phyloP scores from a whole-genome alignment of 441 rosid genomes.

The Iberis amara region DNA sequence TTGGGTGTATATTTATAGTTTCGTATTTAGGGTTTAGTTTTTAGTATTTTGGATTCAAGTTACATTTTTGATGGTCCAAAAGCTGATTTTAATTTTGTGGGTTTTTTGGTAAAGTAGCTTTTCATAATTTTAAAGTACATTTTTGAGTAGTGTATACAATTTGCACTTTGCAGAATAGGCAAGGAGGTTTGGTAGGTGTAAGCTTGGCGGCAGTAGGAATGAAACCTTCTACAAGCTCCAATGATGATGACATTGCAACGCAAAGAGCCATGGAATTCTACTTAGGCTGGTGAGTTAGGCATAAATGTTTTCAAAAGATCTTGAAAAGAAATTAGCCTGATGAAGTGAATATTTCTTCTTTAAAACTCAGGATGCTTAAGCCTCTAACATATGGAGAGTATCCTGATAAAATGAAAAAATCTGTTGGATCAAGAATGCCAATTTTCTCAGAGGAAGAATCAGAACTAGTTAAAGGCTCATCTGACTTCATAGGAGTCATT shows the following conservation, averaged over 20 bases:
- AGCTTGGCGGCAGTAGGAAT: conserved; percentile 31
- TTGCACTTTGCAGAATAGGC: conserved; percentile 45
- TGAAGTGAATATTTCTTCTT: too few species aligned
- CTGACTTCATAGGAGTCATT: conserved; percentile 54
- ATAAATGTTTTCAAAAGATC: not conserved
- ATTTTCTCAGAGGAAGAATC: conserved; percentile 45
- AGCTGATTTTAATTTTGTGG: too few species aligned
- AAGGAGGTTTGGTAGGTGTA: conserved; percentile 52
- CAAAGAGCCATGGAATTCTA: conserved; percentile 46
- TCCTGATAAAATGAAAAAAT: conserved; percentile 55
- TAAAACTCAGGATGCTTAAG: conserved; percentile 39
- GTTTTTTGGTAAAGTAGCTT: too few species aligned
- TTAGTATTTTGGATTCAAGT: too few species aligned
- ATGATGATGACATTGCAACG: conserved; percentile 46
- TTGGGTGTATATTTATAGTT: too few species aligned
- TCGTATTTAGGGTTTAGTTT: too few species aligned
- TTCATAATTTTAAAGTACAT: too few species aligned
- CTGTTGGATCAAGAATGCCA: conserved; percentile 53
- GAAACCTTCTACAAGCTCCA: conserved; percentile 43
- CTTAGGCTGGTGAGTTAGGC: conserved; percentile 50
- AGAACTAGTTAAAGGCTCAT: conserved; percentile 47
- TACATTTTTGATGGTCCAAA: too few species aligned
- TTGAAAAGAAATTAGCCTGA: not conserved
- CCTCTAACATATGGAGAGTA: conserved; percentile 69
- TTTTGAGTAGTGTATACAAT: not conserved